Base-by-base conservation (phyloP, 768 basidiomycete genomes). In the Auriscalpium vulgare region DNA sequence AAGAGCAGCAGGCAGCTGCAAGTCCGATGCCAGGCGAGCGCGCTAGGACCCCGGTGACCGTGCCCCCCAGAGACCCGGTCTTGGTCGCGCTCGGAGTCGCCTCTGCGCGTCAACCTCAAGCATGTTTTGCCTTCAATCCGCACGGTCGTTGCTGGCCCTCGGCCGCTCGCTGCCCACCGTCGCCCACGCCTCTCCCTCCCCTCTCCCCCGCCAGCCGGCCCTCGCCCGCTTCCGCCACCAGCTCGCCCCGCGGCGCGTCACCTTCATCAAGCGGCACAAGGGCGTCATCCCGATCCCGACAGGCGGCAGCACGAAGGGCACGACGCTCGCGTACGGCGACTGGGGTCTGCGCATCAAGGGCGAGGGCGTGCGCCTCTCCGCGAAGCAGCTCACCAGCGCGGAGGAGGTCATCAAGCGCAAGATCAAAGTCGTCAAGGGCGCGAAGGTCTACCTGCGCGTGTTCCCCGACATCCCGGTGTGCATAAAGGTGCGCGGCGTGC, bases 391-490 rank as follows among this genome's bases (percentile, higher is more conserved):
- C 16, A 79, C 82, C 53, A 85, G 88, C 0, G 91, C 87, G 0
- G 86, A 93, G 71, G 90, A 91, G 54, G 87, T 92, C 47, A 83
- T 98, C 56, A 86, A 88, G 75, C 79, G 89, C 65, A 94, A 92
- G 67, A 78, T 97, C 58, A 98, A 97, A 72, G 69, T 82, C 10
- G 77, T 97, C 47, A 97, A 97, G 66, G 93, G 95, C 7, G 78
- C 82, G 37, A 90, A 93, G 71, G 82, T 93, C 45, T 94, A 80
- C 68, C 65, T 95, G 70, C 78, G 95, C 51, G 87, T 97, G 44
- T 98, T 98, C 73, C 95, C 97, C 4, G 94, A 98, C 72, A 85
- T 97, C 57, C 94, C 95, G 3, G 94, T 99, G 57, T 97, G 95
- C 75, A 85, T 97, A 54, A 98, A 99, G 82, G 92, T 91, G 56